Percentiles rank a stretch among this genome's conserved stretches.
Conservation (phyloP, 495 filamentous ascomycete genomes). For the Zalerion maritima region DNA sequence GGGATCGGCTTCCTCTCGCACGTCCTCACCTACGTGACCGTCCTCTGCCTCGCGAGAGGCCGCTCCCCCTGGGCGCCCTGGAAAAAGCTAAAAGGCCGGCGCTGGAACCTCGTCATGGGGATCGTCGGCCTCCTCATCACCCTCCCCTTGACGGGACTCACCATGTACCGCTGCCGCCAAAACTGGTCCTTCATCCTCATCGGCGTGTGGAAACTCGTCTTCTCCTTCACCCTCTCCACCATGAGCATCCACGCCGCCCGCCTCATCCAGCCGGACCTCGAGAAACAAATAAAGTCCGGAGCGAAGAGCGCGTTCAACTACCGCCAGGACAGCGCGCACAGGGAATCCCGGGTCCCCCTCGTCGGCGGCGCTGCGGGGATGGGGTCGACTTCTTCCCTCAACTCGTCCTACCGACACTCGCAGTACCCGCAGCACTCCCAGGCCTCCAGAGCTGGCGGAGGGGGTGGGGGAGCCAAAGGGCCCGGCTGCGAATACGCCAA, state of each 20-base stretch:
- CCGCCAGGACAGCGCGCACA: not conserved
- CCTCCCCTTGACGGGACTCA: conserved; percentile 9
- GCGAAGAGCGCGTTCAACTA: conserved; percentile 2
- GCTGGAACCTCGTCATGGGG: conserved; percentile 9
- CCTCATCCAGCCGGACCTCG: conserved; percentile 1
- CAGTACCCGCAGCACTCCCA: too few species aligned
- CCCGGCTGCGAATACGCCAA: too few species aligned
- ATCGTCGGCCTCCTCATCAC: conserved; percentile 9
- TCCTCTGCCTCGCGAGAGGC: conserved; percentile 10
- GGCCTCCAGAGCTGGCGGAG: too few species aligned
- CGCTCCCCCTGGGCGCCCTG: conserved; percentile 9
- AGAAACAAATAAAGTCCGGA: conserved; percentile 4
- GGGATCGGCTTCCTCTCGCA: conserved; percentile 22
- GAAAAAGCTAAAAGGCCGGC: conserved; percentile 4
- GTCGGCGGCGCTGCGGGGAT: not conserved
- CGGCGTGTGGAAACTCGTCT: conserved; percentile 17
- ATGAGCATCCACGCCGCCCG: conserved; percentile 9
- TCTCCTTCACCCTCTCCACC: conserved; percentile 10
- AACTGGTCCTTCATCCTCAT: conserved; percentile 21
- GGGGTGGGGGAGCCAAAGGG: too few species aligned
- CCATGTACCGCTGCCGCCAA: conserved; percentile 15
- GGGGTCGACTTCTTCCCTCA: too few species aligned
- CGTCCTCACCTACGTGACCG: conserved; percentile 19
- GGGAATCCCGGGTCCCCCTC: conserved; percentile 1
- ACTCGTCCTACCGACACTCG: too few species aligned